Conservation (phyloP, 2,329 filamentous ascomycete species). For the Boeremia lycopersici region DNA sequence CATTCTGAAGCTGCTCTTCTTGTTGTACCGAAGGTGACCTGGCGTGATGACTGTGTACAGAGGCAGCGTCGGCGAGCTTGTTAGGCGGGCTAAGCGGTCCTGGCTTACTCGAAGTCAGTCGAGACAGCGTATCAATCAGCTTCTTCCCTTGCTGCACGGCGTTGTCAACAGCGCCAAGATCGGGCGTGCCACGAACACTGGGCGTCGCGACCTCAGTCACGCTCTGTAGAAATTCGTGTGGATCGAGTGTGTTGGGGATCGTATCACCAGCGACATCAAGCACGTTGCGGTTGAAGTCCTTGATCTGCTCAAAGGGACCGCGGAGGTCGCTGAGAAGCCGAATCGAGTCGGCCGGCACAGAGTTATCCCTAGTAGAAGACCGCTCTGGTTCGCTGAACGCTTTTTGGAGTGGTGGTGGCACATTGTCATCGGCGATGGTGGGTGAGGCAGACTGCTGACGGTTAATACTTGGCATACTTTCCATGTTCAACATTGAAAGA, state of each 20-base stretch:
- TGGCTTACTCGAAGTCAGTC: conserved; percentile 32
- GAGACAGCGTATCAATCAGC: conserved; percentile 39
- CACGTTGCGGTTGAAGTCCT: conserved; percentile 40
- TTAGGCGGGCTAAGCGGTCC: conserved; percentile 20
- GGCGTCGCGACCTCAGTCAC: conserved; percentile 57
- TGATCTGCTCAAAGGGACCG: conserved; percentile 32
- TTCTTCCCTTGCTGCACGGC: conserved; percentile 45
- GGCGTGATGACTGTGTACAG: conserved; percentile 27
- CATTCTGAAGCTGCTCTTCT: conserved; percentile 40
- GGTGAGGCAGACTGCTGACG: conserved; percentile 39
- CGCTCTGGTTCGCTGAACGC: conserved; percentile 26
- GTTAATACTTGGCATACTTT: conserved; percentile 27
- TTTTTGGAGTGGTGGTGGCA: conserved; percentile 17
- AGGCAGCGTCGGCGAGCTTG: conserved; percentile 24
- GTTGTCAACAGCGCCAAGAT: conserved; percentile 43
- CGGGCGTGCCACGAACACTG: conserved; percentile 51
- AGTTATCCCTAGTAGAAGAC: conserved; percentile 27
- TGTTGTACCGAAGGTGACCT: conserved; percentile 30
- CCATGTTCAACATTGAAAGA: conserved; percentile 41
- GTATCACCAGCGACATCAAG: conserved; percentile 43
- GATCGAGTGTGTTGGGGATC: conserved; percentile 44
- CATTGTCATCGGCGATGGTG: conserved; percentile 36
- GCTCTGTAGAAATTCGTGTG: conserved; percentile 51
- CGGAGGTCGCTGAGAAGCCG: conserved; percentile 23
- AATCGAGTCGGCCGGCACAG: conserved; percentile 23